phyloP scores from a whole-genome alignment of 2,329 filamentous ascomycete species.

The Kalaharituber pfeilii region DNA sequence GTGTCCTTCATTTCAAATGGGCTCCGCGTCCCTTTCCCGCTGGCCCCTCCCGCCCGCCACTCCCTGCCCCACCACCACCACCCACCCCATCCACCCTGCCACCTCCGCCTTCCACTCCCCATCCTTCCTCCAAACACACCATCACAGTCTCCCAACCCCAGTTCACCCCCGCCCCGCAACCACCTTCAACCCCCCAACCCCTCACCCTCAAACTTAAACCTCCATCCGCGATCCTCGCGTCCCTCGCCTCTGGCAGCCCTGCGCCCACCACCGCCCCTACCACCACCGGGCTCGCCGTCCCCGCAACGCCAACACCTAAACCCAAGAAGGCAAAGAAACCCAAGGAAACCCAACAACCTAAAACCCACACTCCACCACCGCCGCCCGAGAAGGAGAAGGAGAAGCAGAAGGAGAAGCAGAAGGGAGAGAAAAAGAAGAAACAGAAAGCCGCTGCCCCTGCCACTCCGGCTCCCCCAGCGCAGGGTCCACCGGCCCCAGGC shows the following conservation, averaged over 20 bases:
- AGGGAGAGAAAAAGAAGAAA: background rate
- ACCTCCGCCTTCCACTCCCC: background rate
- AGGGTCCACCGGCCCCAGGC: background rate
- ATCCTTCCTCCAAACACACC: background rate
- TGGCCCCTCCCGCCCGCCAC: constrained; percentile 8
- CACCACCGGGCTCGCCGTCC: background rate
- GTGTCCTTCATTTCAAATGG: constrained; percentile 20
- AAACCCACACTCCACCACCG: background rate
- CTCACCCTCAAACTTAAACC: background rate
- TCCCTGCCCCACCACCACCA: constrained; percentile 13
- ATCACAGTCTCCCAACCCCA: too few species aligned
- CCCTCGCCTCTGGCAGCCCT: too few species aligned
- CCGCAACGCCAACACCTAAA: constrained; percentile 17
- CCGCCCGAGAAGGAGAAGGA: background rate
- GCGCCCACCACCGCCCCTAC: too few species aligned
- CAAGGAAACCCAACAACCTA: background rate
- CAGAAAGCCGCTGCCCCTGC: background rate
- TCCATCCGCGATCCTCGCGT: background rate
- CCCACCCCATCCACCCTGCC: background rate
- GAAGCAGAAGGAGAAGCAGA: background rate
- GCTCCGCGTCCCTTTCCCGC: constrained; percentile 9
- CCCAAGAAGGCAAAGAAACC: background rate
- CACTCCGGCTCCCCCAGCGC: background rate
- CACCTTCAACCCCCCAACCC: background rate
- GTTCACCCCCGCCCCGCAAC: background rate